Percentiles rank a stretch among this genome's conserved stretches.
Evolutionary conservation across 2,329 filamentous ascomycete genomes (phyloP).

Genomic region (Dactylellina drechsleri): DNA sequence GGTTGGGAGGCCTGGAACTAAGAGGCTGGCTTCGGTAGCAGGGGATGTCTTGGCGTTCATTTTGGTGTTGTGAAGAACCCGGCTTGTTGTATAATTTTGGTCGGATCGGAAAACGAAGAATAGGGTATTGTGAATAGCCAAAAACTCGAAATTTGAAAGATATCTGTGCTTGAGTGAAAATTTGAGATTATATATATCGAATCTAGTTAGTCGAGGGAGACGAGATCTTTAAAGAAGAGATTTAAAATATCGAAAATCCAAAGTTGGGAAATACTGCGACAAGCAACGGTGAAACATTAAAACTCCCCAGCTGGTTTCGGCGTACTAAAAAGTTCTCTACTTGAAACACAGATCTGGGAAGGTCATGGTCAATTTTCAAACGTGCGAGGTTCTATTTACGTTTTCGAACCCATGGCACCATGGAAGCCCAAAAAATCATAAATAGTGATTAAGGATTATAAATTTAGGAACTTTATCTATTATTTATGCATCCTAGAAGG

Average conservation of each 20-base stretch:
- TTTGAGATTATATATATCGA: no score
- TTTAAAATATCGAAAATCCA: slow-evolving; percentile 6
- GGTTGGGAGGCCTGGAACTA: slow-evolving; percentile 35
- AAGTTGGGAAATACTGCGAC: slow-evolving; percentile 2
- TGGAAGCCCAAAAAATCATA: no score
- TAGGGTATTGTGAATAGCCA: no score
- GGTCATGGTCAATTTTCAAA: not conserved
- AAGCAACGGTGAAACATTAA: slow-evolving; percentile 21
- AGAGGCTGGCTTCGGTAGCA: slow-evolving; percentile 28
- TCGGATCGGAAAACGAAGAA: no score
- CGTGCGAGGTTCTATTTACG: not conserved
- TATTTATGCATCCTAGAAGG: no score
- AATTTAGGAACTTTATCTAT: no score
- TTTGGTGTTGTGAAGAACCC: not conserved
- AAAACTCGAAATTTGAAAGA: no score
- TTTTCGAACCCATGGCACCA: not conserved
- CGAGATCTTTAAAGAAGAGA: not conserved
- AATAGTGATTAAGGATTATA: no score
- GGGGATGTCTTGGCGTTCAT: slow-evolving; percentile 36
- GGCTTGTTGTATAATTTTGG: no score
- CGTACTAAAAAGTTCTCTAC: not conserved
- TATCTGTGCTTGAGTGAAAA: no score
- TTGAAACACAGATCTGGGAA: not conserved
- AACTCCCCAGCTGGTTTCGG: slow-evolving; percentile 16
- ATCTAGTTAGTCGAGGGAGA: not conserved